Base-by-base conservation (phyloP, 1,284 basidiomycete genomes). In the Meira miltonrushii region DNA sequence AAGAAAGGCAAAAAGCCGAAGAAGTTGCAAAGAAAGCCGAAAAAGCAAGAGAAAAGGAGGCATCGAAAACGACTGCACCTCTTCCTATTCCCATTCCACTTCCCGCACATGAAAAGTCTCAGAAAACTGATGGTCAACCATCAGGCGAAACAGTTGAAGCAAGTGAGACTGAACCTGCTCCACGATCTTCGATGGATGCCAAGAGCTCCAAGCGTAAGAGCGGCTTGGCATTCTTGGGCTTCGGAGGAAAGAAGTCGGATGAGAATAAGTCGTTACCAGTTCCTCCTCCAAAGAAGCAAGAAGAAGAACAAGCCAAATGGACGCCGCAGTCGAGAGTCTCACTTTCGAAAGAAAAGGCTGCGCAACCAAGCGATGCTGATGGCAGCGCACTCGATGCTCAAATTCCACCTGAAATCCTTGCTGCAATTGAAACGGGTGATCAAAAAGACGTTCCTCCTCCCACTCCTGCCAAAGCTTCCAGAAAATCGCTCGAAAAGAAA, bases 71-170 rank as follows among this genome's bases (percentile, higher is more conserved):
- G 43, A 39, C 38, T 19, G 39, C 39, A 21, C 41, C 54, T 46
- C 41, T 41, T n/a, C 41, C 39, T 7, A 46, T 46, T 41, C 39
- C 54, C 25, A 19, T 46, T 33, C 23, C 54, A 23, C 41, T 46
- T 39, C 28, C 33, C n/a, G 52, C 23, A 44, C 43, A 44, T 17
- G 17, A 25, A 4, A 17, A 44, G 9, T 3, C 23, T 44, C 43
- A 25, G 8, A 17, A 25, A 44, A 9, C 4, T 17, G 4, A 4
- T 44, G 17, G 9, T 17, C 43, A 25, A 9, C 43, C 17, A 44
- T 4, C 17, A 44, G 9, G 4, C 8, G 17, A 44, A 44, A 9
- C 17, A 4, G 43, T 17, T 17, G 43, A 44, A 17, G 43, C 4
- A 44, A 25, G 9, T 17, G 43, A 25, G 23, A 25, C 17, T 25